Percentiles rank a stretch among this genome's conserved stretches.
Evolutionary conservation across 2,329 filamentous ascomycete genomes (phyloP).

Genomic region (Aspergillus novoparasiticus): DNA sequence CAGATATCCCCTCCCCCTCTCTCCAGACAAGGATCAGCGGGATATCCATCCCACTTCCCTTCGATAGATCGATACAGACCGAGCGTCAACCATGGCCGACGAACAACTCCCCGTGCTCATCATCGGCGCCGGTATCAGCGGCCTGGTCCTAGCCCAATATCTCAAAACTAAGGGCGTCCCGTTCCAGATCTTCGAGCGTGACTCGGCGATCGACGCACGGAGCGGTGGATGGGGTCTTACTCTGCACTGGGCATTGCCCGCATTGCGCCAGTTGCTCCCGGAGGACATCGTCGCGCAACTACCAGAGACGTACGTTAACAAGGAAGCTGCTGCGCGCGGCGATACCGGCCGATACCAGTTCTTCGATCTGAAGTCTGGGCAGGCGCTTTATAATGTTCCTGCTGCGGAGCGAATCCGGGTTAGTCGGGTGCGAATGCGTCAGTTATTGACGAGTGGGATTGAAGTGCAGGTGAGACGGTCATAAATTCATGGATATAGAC

Average conservation of each 20-base stretch:
- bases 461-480: constrained; percentile 48
- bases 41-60: not conserved
- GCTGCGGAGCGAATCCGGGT: constrained; percentile 53
- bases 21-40: not conserved
- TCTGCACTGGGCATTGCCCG: constrained; percentile 63
- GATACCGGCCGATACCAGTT: constrained; percentile 56
- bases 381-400: constrained; percentile 49
- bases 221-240: constrained; percentile 65
- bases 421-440: constrained; percentile 50
- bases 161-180: constrained; percentile 37
- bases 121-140: constrained; percentile 47
- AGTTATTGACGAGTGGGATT: constrained; percentile 50
- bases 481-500: not conserved
- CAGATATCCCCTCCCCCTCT: not conserved
- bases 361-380: constrained; percentile 57
- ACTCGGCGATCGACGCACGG: constrained; percentile 49
- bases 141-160: constrained; percentile 46
- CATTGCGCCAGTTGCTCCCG: constrained; percentile 56
- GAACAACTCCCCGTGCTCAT: constrained; percentile 27
- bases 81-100: not conserved
- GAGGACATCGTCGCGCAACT: constrained; percentile 49
- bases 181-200: constrained; percentile 45
- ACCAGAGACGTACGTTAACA: constrained; percentile 57
- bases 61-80: too few relatives aligned
- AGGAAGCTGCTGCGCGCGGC: constrained; percentile 52